Evolutionary conservation across 768 basidiomycete species (phyloP).

Genomic region (Psilocybe cyanescens): DNA sequence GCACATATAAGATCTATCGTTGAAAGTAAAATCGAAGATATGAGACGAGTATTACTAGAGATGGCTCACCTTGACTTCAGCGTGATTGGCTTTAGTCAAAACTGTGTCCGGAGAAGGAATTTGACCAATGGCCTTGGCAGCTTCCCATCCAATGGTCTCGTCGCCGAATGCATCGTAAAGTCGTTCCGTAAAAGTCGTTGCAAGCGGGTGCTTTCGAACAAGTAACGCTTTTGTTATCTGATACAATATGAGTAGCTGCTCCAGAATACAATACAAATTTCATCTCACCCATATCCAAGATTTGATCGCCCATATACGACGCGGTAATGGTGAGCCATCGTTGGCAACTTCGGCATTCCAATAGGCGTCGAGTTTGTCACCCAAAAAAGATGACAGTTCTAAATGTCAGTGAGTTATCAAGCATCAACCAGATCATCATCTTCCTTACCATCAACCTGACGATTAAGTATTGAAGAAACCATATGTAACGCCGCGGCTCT

Average conservation of each 20-base stretch:
- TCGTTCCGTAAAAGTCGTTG: conserved; percentile 57
- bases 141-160: conserved; percentile 63
- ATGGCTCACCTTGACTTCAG: conserved; percentile 69
- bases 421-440: neutral
- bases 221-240: conserved; percentile 84
- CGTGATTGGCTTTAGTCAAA: conserved; percentile 78
- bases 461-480: conserved; percentile 77
- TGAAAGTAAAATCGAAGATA: neutral
- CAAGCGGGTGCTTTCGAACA: conserved; percentile 68
- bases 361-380: conserved; percentile 44
- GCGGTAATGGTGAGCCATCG: conserved; percentile 27
- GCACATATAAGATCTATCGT: conserved; percentile 68
- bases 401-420: neutral
- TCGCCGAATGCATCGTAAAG: conserved; percentile 78
- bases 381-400: conserved; percentile 55
- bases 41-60: neutral
- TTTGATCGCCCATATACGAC: conserved; percentile 54
- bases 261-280: neutral
- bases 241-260: neutral
- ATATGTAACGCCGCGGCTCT: conserved; percentile 58
- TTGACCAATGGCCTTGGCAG: conserved; percentile 75
- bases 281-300: conserved; percentile 72
- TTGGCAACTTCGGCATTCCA: conserved; percentile 54
- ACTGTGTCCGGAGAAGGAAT: conserved; percentile 63
- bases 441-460: conserved; percentile 63